These are phyloP conservation scores for Heliamphora pulchella DNA, from an alignment of 179 eudicot genomes.

Conservation along the genomic window DNA sequence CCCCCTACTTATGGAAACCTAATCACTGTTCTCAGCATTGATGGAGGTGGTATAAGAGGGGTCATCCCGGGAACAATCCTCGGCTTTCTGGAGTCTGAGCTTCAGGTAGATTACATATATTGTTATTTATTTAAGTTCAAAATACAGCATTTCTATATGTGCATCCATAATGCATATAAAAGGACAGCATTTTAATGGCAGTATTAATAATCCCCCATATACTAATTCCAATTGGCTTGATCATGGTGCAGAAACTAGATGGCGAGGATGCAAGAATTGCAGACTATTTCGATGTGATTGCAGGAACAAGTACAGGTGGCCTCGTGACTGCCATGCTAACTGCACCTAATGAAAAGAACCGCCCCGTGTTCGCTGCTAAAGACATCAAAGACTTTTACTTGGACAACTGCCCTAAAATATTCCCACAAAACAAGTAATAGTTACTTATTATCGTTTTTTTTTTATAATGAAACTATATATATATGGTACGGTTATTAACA, in stretches of 20 bases:
- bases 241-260: slow-evolving; percentile 10
- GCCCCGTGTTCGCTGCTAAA: slow-evolving; percentile 20
- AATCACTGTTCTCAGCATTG: slow-evolving; percentile 20
- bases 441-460: not conserved
- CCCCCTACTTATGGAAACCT: slow-evolving; percentile 22
- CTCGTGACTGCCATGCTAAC: slow-evolving; percentile 19
- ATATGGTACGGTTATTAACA: too few relatives aligned
- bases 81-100: slow-evolving; percentile 15
- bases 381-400: slow-evolving; percentile 20
- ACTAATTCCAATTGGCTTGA: not conserved
- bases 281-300: slow-evolving; percentile 18
- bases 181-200: too few relatives aligned
- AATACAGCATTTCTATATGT: too few relatives aligned
- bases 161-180: too few relatives aligned
- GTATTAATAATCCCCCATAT: not conserved
- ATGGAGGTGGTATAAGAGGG: slow-evolving; percentile 21
- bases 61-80: slow-evolving; percentile 21
- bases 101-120: slow-evolving; percentile 12
- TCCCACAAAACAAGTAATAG: slow-evolving; percentile 16
- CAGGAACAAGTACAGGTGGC: slow-evolving; percentile 22
- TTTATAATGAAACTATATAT: not conserved
- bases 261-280: slow-evolving; percentile 21
- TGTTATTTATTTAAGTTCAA: not conserved
- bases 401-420: slow-evolving; percentile 16
- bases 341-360: slow-evolving; percentile 13